Evolutionary conservation across 179 eudicot species (phyloP), one percentile per base, ranked within the genome.

Genomic region (Corrigiola litoralis): DNA sequence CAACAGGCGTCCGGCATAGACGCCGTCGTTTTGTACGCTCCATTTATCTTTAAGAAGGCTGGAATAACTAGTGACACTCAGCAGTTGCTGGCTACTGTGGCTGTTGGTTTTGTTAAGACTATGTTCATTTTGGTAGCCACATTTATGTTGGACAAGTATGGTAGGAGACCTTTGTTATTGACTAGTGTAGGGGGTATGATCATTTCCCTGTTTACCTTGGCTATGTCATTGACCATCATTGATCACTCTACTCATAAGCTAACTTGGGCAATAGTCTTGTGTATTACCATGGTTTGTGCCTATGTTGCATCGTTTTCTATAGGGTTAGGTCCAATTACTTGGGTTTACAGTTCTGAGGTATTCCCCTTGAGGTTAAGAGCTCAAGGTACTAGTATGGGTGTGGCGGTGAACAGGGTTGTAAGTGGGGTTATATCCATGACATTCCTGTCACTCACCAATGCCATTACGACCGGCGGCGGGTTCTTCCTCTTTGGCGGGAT

Each of bases 301-400:
- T 77, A 6, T 11, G 84, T 80, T 10, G 81, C 76, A 20, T 73
- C 79, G 6, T 80, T 80, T 54, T 76, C 81, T 4, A 80, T 80
- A 25, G 84, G 84, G 16, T 28, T 80, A 28, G 84, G 84, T 1
- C 84, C 84, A 0, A 80, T 77, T n/a, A 75, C 96, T 10, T 87
- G 94, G 90, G 94, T 87, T 0, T 80, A 74, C 14, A 77, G 81
- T 37, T 82, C 97, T 0, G 97, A 90, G 81, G 76, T 90, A 3
- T 87, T 87, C 51, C 95, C 97, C 1, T 23, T 90, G 53, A 82
- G 86, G 68, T 51, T 90, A 47, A 59, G 95, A 29, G 97, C 95
- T 1, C 95, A 87, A 54, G 97, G 97, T 18, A 74, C 84, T 0
- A 72, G 87, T 32, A 56, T 87, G 23, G 89, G 84, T 5, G 87